Evolutionary conservation across 805 yeast species (phyloP).

Genomic region (Schwanniomyces yamadae): DNA sequence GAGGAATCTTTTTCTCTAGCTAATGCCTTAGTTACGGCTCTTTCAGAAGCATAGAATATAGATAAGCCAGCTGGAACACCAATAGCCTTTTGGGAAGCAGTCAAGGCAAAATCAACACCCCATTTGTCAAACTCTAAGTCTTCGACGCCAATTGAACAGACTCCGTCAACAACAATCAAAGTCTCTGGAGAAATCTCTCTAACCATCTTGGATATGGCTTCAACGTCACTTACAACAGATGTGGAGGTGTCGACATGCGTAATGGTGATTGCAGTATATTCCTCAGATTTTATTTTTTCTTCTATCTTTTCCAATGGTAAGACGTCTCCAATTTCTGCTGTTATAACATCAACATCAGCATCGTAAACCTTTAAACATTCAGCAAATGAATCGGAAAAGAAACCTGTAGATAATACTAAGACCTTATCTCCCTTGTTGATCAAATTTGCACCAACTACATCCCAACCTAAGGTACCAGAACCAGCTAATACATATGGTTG

Average conservation of each 20-base stretch:
- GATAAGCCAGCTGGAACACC: slow-evolving; percentile 94
- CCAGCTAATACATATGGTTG: slow-evolving; percentile 86
- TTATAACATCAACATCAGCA: slow-evolving; percentile 69
- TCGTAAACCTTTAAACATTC: slow-evolving; percentile 72
- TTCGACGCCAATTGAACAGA: slow-evolving; percentile 92
- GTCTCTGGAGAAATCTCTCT: slow-evolving; percentile 72
- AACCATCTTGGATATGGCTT: slow-evolving; percentile 59
- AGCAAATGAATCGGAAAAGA: slow-evolving; percentile 80
- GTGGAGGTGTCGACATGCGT: slow-evolving; percentile 98
- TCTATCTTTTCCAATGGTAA: slow-evolving; percentile 60
- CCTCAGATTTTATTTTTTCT: slow-evolving; percentile 47
- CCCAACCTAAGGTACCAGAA: slow-evolving; percentile 96
- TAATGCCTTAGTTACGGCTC: slow-evolving; percentile 67
- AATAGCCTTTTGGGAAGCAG: slow-evolving; percentile 94
- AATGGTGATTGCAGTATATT: slow-evolving; percentile 71
- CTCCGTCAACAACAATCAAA: slow-evolving; percentile 86
- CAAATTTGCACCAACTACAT: slow-evolving; percentile 77
- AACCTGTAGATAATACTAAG: slow-evolving; percentile 86
- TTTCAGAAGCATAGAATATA: slow-evolving; percentile 67
- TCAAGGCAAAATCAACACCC: slow-evolving; percentile 84
- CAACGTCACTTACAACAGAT: slow-evolving; percentile 80
- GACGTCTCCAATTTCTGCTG: slow-evolving; percentile 71
- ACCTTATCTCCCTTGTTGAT: slow-evolving; percentile 63
- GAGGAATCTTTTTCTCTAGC: slow-evolving; percentile 47
- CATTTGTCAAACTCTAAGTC: slow-evolving; percentile 80